Base-by-base conservation (phyloP, 106 monocot species). In the Dioscorea alata region DNA sequence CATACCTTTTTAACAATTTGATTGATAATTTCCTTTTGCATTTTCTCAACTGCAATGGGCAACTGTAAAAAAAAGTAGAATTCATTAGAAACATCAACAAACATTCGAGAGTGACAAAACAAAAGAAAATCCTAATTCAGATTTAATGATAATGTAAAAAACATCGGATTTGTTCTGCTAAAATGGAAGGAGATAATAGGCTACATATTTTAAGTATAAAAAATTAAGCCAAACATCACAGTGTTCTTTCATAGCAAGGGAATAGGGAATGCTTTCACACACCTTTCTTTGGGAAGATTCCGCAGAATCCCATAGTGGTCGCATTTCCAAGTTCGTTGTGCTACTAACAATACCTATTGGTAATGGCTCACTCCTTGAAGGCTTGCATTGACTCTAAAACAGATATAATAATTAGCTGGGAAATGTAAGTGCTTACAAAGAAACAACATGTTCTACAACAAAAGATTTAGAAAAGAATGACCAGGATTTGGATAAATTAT, bases 31-130 rank as follows among this genome's bases (percentile, higher is more conserved):
- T 80, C 52, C 74, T 85, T 90, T 73, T 90, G 84, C 34, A 83
- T 87, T 73, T 87, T 85, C 54, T 90, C 94, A 34, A 76, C 87
- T 62, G 94, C 75, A 32, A 94, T 76, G 24, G 86, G 5, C n/a
- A 42, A 42, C 42, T 42, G 42, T 42, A n/a, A n/a, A 42, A 6
- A 42, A 42, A 8, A 42, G 4, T 42, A 42, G 5, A 42, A 42
- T 42, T 42, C 10, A 42, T 10, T 6, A 42, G 42, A 42, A 28
- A 6, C 42, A 42, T 42, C 42, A 1, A 42, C 9, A 10, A 42
- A 1, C 10, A 42, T 6, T 5, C 0, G 6, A 8, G 42, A 42
- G 42, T 6, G 42, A 42, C 42, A 34, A 34, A 34, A 34, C 7
- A 34, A 34, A 34, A 4, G 3, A 34, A 34, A 34, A 34, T 34